phyloP scores from a whole-genome alignment of 2,329 filamentous ascomycete genomes.

The Annulohypoxylon truncatum region DNA sequence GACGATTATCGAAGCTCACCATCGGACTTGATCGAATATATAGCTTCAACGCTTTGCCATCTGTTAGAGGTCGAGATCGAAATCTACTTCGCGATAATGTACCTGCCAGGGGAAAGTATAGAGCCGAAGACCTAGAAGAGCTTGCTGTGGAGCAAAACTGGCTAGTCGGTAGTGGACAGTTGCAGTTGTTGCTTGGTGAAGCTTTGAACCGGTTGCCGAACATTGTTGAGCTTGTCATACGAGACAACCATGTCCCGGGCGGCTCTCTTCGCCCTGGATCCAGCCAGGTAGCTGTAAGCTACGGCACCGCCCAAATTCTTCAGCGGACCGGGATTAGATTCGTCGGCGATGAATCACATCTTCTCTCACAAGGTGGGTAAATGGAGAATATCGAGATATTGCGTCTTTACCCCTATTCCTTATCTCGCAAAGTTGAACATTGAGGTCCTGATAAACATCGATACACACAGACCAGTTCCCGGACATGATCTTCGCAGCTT shows the following conservation, averaged over 20 bases:
- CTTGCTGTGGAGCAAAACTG: slow-evolving; percentile 42
- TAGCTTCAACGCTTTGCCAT: slow-evolving; percentile 36
- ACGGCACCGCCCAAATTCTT: slow-evolving; percentile 34
- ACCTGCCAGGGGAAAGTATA: slow-evolving; percentile 29
- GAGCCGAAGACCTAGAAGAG: slow-evolving; percentile 36
- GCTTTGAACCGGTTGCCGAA: slow-evolving; percentile 37
- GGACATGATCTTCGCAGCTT: slow-evolving; percentile 41
- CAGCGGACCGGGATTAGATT: slow-evolving; percentile 41
- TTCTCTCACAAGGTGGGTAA: slow-evolving; percentile 22
- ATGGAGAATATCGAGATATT: no score
- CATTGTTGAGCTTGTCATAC: slow-evolving; percentile 38
- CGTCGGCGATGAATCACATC: slow-evolving; percentile 17
- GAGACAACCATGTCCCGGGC: slow-evolving; percentile 29
- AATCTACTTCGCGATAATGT: slow-evolving; percentile 12
- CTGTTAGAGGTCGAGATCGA: slow-evolving; percentile 14
- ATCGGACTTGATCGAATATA: slow-evolving; percentile 44
- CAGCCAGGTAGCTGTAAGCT: slow-evolving; percentile 33
- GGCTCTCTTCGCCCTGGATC: slow-evolving; percentile 22
- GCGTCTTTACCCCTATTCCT: background rate
- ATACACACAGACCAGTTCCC: slow-evolving; percentile 36
- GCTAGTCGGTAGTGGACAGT: slow-evolving; percentile 40
- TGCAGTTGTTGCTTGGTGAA: slow-evolving; percentile 40
- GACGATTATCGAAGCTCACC: slow-evolving; percentile 38
- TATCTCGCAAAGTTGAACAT: background rate
- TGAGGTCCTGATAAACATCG: background rate